phyloP scores from a whole-genome alignment of 345 rosid species.

The Syzygium aromaticum region DNA sequence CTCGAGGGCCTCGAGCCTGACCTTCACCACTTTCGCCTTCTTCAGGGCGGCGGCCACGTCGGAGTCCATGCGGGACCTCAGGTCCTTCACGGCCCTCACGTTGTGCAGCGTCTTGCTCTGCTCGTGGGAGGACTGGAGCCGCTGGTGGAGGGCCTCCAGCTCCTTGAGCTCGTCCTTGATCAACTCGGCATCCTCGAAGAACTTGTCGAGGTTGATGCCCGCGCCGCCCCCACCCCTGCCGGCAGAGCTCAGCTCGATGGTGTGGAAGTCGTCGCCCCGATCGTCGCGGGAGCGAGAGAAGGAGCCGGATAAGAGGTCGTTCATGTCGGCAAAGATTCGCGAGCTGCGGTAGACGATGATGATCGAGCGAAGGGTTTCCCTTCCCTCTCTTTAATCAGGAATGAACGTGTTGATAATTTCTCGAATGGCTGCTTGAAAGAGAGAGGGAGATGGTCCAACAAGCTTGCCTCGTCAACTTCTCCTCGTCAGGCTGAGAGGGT shows the following conservation, averaged over 20 bases:
- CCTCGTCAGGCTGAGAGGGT: not conserved
- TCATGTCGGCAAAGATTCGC: constrained; percentile 27
- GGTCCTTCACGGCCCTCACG: constrained; percentile 65
- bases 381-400: not conserved
- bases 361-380: not conserved
- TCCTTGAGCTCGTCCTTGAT: constrained; percentile 69
- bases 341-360: not conserved
- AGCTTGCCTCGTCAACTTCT: not conserved
- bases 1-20: constrained; percentile 76
- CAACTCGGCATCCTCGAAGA: constrained; percentile 81
- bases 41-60: constrained; percentile 71
- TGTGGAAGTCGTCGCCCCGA: constrained; percentile 1
- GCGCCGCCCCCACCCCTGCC: constrained; percentile 13
- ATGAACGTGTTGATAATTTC: not conserved
- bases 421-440: not conserved
- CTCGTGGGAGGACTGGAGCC: constrained; percentile 71
- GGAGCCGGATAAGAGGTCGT: constrained; percentile 73
- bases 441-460: not conserved
- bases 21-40: constrained; percentile 78
- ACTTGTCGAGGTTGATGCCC: constrained; percentile 72
- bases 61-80: constrained; percentile 72
- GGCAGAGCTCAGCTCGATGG: constrained; percentile 25
- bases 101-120: constrained; percentile 83
- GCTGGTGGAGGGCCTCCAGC: constrained; percentile 49
- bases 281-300: constrained; percentile 36